Conservation (phyloP, 345 rosid genomes). For the Euclidium syriacum region DNA sequence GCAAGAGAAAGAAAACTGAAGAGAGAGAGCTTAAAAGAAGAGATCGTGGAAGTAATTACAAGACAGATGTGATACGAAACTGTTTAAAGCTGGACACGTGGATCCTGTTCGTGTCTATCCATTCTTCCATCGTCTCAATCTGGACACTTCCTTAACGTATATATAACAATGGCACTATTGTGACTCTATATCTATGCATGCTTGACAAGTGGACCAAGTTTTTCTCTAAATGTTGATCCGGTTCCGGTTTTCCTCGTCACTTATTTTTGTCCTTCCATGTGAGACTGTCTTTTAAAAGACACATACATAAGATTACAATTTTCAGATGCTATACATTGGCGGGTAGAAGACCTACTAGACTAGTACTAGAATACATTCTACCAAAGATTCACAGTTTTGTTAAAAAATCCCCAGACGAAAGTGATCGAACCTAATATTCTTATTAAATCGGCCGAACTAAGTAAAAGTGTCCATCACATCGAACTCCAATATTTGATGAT, state of each 20-base stretch:
- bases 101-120: constrained; percentile 28
- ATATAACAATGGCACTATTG: background rate
- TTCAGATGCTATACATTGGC: no score
- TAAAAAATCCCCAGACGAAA: no score
- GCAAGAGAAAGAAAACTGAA: background rate
- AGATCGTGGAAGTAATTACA: background rate
- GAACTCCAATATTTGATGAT: no score
- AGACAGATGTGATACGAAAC: constrained; percentile 27
- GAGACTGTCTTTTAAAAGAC: no score
- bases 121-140: constrained; percentile 15
- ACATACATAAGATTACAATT: no score
- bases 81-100: constrained; percentile 29
- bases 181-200: constrained; percentile 25
- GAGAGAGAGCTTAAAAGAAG: constrained; percentile 16
- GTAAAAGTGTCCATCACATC: no score
- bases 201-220: constrained; percentile 23
- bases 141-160: constrained; percentile 11
- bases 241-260: constrained; percentile 31
- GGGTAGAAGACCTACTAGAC: no score
- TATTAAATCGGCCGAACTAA: no score
- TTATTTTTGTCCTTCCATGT: constrained; percentile 9
- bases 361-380: no score
- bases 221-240: background rate
- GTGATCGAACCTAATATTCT: no score
- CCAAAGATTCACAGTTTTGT: no score